Conservation (phyloP, 192 early-diverging fungal genomes). For the Gigaspora rosea region DNA sequence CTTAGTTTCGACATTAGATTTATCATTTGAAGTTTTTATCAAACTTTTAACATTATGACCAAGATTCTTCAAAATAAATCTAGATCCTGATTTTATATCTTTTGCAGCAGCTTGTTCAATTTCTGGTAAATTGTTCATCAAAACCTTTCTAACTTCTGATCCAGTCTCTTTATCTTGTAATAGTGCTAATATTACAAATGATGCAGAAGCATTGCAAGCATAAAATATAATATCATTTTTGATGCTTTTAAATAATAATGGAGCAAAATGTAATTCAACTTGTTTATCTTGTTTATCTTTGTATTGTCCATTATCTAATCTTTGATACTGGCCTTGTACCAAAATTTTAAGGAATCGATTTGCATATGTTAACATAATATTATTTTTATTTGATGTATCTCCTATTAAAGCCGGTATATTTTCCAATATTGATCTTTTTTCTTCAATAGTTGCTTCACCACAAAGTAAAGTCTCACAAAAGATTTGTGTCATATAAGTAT, state of each 20-base stretch:
- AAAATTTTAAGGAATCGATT: slow-evolving; percentile 56
- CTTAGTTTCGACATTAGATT: too few relatives aligned
- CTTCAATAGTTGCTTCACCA: slow-evolving; percentile 46
- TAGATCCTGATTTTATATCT: background rate
- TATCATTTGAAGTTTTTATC: too few relatives aligned
- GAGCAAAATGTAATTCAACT: slow-evolving; percentile 43
- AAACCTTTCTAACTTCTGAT: slow-evolving; percentile 30
- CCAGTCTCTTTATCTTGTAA: slow-evolving; percentile 46
- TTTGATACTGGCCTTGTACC: slow-evolving; percentile 38
- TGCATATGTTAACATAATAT: slow-evolving; percentile 49
- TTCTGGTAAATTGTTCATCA: background rate
- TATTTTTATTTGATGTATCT: slow-evolving; percentile 37
- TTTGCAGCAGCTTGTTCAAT: background rate
- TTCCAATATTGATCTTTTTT: slow-evolving; percentile 45
- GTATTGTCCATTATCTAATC: background rate
- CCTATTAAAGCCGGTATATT: slow-evolving; percentile 42
- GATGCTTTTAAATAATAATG: slow-evolving; percentile 36
- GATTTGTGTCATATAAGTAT: slow-evolving; percentile 68
- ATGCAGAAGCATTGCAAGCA: slow-evolving; percentile 32
- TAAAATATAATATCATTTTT: slow-evolving; percentile 39
- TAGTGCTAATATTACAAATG: slow-evolving; percentile 44
- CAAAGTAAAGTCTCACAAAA: slow-evolving; percentile 72
- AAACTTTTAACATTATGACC: too few relatives aligned
- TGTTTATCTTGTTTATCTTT: slow-evolving; percentile 13
- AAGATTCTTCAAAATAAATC: slow-evolving; percentile 5